These are phyloP conservation scores for Chaetomiaceae sp. DNA, from an alignment of 2,329 filamentous ascomycete genomes.

Conservation along the genomic window DNA sequence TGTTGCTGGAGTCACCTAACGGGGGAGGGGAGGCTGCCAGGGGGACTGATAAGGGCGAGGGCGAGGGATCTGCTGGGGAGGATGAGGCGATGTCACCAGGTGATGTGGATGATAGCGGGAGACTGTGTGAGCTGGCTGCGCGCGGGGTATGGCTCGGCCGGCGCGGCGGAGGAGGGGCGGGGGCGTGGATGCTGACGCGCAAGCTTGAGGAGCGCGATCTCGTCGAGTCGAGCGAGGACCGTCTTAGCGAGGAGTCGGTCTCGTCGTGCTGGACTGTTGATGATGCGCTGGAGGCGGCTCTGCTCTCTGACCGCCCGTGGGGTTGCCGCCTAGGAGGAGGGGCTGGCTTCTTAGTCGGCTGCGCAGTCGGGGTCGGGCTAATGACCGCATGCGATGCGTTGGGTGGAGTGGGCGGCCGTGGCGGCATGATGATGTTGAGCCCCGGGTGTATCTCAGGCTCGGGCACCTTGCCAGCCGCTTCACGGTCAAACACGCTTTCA, in stretches of 20 bases:
- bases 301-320: slow-evolving; percentile 45
- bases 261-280: slow-evolving; percentile 33
- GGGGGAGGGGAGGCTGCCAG: not conserved
- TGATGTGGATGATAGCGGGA: slow-evolving; percentile 6
- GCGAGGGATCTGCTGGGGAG: not conserved
- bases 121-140: slow-evolving; percentile 22
- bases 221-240: slow-evolving; percentile 49
- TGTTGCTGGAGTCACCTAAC: not conserved
- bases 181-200: slow-evolving; percentile 40
- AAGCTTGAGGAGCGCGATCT: slow-evolving; percentile 44
- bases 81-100: not conserved
- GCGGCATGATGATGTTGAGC: slow-evolving; percentile 29
- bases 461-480: slow-evolving; percentile 49
- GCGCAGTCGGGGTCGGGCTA: slow-evolving; percentile 24
- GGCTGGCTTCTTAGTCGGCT: slow-evolving; percentile 36
- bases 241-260: slow-evolving; percentile 33
- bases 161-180: slow-evolving; percentile 53
- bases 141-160: slow-evolving; percentile 41
- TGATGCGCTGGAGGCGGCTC: slow-evolving; percentile 22
- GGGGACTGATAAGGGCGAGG: not conserved
- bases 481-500: slow-evolving; percentile 51
- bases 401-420: slow-evolving; percentile 40
- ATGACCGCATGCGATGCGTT: slow-evolving; percentile 33
- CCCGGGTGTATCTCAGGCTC: slow-evolving; percentile 35
- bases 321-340: slow-evolving; percentile 51